Conservation (phyloP, 805 yeast species). For the Zygosaccharomyces lentus region DNA sequence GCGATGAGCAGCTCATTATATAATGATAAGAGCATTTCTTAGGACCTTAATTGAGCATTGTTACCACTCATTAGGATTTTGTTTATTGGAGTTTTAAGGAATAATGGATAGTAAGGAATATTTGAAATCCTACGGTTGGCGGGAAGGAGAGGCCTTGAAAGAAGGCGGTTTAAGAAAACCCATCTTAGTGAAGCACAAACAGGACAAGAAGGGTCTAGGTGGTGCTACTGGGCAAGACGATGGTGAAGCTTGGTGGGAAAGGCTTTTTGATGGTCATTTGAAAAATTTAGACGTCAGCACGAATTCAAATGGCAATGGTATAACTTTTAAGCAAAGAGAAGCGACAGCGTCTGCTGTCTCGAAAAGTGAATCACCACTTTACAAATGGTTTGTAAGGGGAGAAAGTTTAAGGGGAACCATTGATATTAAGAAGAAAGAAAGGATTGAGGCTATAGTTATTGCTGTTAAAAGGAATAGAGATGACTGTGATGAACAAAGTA, state of each 20-base stretch:
- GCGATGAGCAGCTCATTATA: conserved; percentile 5
- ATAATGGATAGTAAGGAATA: conserved; percentile 73
- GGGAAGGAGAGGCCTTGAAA: conserved; percentile 79
- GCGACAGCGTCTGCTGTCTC: conserved; percentile 45
- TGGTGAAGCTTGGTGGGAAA: conserved; percentile 95
- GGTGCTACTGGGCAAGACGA: conserved; percentile 61
- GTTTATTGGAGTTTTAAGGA: neutral
- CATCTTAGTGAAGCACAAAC: conserved; percentile 82
- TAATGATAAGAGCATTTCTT: neutral
- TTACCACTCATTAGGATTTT: neutral
- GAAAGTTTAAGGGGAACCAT: conserved; percentile 79
- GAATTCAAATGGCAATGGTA: conserved; percentile 30
- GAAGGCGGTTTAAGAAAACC: conserved; percentile 82
- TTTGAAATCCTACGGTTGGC: conserved; percentile 81
- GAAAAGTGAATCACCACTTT: conserved; percentile 64
- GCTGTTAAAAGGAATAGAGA: conserved; percentile 13
- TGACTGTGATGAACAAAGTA: conserved; percentile 17
- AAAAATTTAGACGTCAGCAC: conserved; percentile 61
- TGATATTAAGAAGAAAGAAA: conserved; percentile 29
- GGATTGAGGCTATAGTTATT: conserved; percentile 6
- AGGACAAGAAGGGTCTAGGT: conserved; percentile 88
- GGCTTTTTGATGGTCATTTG: conserved; percentile 88
- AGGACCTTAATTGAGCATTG: neutral
- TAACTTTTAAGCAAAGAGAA: conserved; percentile 52
- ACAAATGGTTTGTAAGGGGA: conserved; percentile 82